Conservation (phyloP, 257 asterid genomes). For the Nicotiana undulata region DNA sequence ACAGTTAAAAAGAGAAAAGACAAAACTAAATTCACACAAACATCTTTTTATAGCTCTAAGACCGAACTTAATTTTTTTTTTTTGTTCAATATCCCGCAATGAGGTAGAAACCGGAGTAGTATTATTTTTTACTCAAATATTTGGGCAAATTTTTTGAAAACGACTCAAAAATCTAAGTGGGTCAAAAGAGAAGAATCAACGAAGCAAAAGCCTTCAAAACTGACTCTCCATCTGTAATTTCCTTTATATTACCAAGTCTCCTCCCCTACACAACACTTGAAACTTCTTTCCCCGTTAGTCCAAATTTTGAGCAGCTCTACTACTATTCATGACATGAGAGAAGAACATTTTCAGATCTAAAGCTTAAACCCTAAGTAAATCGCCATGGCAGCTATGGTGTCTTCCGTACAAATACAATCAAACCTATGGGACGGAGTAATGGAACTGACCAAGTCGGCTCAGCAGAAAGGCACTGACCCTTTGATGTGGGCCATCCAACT, state of each 20-base stretch:
- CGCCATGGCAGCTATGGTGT: conserved; percentile 24
- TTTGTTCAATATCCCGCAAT: too few relatives aligned
- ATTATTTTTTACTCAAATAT: too few relatives aligned
- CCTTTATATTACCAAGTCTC: not conserved
- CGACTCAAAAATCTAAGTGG: not conserved
- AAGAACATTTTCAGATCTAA: not conserved
- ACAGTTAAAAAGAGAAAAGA: too few relatives aligned
- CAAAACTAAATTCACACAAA: too few relatives aligned
- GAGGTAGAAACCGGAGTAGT: too few relatives aligned
- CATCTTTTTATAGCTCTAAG: too few relatives aligned
- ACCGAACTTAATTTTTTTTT: too few relatives aligned
- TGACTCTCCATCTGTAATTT: too few relatives aligned
- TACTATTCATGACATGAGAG: not conserved
- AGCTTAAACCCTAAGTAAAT: not conserved
- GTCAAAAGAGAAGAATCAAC: not conserved
- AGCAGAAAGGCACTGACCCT: conserved; percentile 71
- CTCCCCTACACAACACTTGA: not conserved
- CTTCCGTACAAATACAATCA: conserved; percentile 3
- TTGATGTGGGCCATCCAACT: conserved; percentile 70
- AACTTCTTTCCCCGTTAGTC: not conserved
- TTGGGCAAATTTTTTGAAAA: too few relatives aligned
- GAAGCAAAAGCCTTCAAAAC: not conserved
- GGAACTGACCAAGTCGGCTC: conserved; percentile 72
- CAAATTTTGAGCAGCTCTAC: not conserved
- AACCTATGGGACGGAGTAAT: conserved; percentile 51